These are phyloP conservation scores for Onygena corvina DNA, from an alignment of 2,329 filamentous ascomycete genomes.

Conservation along the genomic window DNA sequence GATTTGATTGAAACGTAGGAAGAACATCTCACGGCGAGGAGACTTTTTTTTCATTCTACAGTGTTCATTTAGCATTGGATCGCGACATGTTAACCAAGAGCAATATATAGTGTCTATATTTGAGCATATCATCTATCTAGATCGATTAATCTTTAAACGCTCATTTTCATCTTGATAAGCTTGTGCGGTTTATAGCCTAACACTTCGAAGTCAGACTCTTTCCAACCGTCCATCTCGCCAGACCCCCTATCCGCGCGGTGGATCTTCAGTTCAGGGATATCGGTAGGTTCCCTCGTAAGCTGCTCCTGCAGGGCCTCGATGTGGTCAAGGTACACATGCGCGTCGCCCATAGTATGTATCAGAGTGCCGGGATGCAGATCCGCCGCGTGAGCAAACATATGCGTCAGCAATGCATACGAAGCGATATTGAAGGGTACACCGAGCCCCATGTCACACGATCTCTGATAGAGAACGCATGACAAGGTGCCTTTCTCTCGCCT, in stretches of 20 bases:
- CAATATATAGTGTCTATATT: neutral
- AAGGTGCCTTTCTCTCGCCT: conserved; percentile 48
- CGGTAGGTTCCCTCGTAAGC: conserved; percentile 63
- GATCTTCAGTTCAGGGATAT: conserved; percentile 71
- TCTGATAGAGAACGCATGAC: conserved; percentile 83
- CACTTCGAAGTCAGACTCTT: conserved; percentile 73
- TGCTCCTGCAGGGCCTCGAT: conserved; percentile 75
- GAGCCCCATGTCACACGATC: conserved; percentile 92
- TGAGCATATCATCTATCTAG: no score
- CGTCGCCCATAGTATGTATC: conserved; percentile 93
- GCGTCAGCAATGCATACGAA: conserved; percentile 80
- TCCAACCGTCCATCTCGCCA: conserved; percentile 68
- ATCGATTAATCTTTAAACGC: conserved; percentile 47
- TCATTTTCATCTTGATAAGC: conserved; percentile 97
- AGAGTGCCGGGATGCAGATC: conserved; percentile 74
- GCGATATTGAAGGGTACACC: conserved; percentile 98
- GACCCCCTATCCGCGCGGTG: conserved; percentile 53
- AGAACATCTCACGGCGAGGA: neutral
- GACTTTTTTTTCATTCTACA: neutral
- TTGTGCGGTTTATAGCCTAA: conserved; percentile 85
- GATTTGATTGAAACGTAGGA: conserved; percentile 52
- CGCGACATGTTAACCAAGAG: neutral
- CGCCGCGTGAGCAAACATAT: conserved; percentile 85
- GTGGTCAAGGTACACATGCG: conserved; percentile 93
- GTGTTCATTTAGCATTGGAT: neutral